Evolutionary conservation across 2,329 filamentous ascomycete genomes (phyloP).

Genomic region (Beauveria brongniartii): DNA sequence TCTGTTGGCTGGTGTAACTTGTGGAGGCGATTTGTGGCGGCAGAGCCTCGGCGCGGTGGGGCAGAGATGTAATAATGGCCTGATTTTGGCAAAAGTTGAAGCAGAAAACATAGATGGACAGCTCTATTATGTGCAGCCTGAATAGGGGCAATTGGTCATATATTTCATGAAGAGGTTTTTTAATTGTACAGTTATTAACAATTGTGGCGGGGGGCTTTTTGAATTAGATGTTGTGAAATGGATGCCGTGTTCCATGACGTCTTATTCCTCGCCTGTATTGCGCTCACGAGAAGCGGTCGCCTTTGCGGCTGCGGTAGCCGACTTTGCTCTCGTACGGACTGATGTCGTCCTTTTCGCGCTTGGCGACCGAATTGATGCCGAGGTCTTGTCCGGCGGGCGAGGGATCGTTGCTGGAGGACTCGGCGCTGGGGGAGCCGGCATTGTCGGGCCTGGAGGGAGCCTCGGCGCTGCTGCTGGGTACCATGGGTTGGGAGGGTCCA

Average conservation of each 20-base stretch:
- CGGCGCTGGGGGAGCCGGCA: slow-evolving; percentile 57
- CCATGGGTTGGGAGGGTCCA: slow-evolving; percentile 27
- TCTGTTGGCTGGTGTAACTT: not conserved
- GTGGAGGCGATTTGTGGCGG: not conserved
- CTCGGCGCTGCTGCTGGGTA: slow-evolving; percentile 22
- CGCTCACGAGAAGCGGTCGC: slow-evolving; percentile 68
- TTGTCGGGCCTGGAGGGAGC: slow-evolving; percentile 27
- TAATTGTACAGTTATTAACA: not conserved
- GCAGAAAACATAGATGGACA: not conserved
- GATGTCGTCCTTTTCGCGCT: slow-evolving; percentile 54
- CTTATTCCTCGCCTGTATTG: not conserved
- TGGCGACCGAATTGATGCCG: slow-evolving; percentile 56
- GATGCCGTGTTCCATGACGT: not conserved
- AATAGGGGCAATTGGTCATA: not conserved
- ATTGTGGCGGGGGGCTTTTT: not conserved
- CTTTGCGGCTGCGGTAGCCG: slow-evolving; percentile 71
- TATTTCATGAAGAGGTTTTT: not conserved
- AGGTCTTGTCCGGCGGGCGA: slow-evolving; percentile 78
- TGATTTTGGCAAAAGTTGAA: slow-evolving; percentile 4
- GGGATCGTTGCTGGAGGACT: slow-evolving; percentile 68
- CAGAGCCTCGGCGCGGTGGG: slow-evolving; percentile 11
- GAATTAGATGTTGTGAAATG: not conserved
- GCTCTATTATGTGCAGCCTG: no score
- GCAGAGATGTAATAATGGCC: not conserved
- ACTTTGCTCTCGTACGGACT: slow-evolving; percentile 77